A percentile compares a stretch with the other conserved stretches of the same genome.
phyloP scores from a whole-genome alignment of 108 stramenopile species.

The Skeletonema menzelii region DNA sequence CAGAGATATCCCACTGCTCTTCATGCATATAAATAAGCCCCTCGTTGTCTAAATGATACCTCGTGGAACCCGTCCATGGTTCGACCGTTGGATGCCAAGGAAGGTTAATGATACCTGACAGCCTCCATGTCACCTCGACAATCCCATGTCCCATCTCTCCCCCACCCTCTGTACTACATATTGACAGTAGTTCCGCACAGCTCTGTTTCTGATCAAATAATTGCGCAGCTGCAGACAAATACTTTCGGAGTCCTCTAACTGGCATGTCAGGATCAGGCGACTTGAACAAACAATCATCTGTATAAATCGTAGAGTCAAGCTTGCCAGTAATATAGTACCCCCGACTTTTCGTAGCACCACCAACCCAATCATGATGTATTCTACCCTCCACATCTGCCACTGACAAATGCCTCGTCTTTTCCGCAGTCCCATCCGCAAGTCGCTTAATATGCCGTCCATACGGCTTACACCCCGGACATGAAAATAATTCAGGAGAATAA shows the following conservation, averaged over 20 bases:
- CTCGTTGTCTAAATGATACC: constrained; percentile 68
- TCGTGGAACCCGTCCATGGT: constrained; percentile 65
- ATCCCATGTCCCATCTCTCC: constrained; percentile 17
- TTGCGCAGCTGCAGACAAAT: constrained; percentile 72
- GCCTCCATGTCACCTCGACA: constrained; percentile 59
- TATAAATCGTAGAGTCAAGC: constrained; percentile 71
- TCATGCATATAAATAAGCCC: constrained; percentile 62
- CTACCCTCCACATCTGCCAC: constrained; percentile 12
- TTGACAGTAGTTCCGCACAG: constrained; percentile 50
- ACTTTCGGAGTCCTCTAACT: constrained; percentile 78
- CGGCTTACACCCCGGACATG: constrained; percentile 41
- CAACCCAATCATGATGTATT: constrained; percentile 34
- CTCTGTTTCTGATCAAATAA: constrained; percentile 66
- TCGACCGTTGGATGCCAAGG: constrained; percentile 78
- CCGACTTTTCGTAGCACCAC: constrained; percentile 30
- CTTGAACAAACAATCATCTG: constrained; percentile 82
- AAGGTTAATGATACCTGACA: constrained; percentile 53
- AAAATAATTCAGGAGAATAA: constrained; percentile 1
- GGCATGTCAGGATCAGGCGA: constrained; percentile 93
- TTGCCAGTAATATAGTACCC: constrained; percentile 89
- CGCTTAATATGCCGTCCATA: constrained; percentile 32
- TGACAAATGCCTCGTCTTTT: constrained; percentile 39
- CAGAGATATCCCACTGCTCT: constrained; percentile 76
- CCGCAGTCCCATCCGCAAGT: constrained; percentile 10
- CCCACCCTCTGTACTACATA: constrained; percentile 10